Base-by-base conservation (phyloP, 345 rosid species). In the Populus alba region DNA sequence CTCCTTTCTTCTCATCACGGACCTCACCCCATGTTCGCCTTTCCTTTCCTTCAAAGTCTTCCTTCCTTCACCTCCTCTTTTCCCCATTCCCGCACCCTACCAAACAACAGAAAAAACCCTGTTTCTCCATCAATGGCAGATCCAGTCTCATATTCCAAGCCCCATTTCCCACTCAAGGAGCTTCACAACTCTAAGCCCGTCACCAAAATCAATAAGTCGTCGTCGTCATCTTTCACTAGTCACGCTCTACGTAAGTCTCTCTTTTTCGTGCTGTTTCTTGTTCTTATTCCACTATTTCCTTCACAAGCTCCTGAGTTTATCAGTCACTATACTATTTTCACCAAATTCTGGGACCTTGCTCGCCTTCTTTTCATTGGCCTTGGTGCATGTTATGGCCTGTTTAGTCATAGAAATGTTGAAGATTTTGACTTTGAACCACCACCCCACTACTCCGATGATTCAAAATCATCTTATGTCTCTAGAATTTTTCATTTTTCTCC, bases 371-470 rank as follows among this genome's bases (percentile, higher is more conserved):
- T 95, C 84, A 78, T 95, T 65, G 97, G 98, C 81, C 78, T 95
- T 81, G 98, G 92, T 72, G 91, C 92, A 65, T 91, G 93, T 33
- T 95, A 92, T 84, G 99, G 98, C 75, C 82, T 95, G 85, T 89
- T 89, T 89, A 77, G 96, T 84, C 86, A 90, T 66, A 87, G 93
- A 75, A 92, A 81, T 82, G 80, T 74, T 57, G 90, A 86, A 10
- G 63, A 59, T 59, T 59, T 74, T 43, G 75, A 62, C 11, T 43
- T 77, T 77, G 93, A 80, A 71, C 73, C 67, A 63, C 74, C 53
- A 22, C 31, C 80, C 41, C 49, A 7, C 18, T 66, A 65, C 51
- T 69, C 63, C 55, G 92, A 83, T 72, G 88, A 88, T 79, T 78
- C 89, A 0, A 75, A 85, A 61, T 62, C 78, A 6, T 82, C 92